These are phyloP conservation scores for Oryza meyeriana DNA, from an alignment of 176 grass and related monocot species.

Conservation along the genomic window DNA sequence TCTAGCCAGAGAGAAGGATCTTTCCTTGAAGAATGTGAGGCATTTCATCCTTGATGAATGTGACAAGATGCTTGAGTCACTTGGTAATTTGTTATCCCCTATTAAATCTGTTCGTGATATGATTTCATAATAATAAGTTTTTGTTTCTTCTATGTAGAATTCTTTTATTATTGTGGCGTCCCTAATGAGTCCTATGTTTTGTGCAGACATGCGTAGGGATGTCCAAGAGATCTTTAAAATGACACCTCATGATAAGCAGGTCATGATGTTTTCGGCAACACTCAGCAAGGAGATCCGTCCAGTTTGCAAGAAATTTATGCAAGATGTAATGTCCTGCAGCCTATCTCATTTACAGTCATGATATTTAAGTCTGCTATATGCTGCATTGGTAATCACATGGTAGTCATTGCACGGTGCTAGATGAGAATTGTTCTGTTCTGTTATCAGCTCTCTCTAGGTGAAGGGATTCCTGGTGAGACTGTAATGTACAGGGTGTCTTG, in stretches of 20 bases:
- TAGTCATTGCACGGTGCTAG: not conserved
- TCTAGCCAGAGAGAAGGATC: conserved; percentile 86
- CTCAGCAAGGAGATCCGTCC: conserved; percentile 98
- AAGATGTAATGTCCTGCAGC: conserved; percentile 93
- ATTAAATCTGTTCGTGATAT: not conserved
- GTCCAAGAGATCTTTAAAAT: conserved; percentile 99
- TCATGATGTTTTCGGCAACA: conserved; percentile 99
- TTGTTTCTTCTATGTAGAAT: not conserved
- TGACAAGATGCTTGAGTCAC: conserved; percentile 97
- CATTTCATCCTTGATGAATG: conserved; percentile 99
- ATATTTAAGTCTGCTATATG: conserved; percentile 42
- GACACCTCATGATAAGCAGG: conserved; percentile 99
- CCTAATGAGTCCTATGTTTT: conserved; percentile 20
- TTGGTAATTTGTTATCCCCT: conserved; percentile 53
- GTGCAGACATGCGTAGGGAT: conserved; percentile 93
- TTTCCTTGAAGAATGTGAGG: conserved; percentile 97
- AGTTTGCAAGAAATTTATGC: conserved; percentile 98
- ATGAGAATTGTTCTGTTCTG: not conserved
- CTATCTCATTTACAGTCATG: conserved; percentile 56
- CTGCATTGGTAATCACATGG: not conserved
- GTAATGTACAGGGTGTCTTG: not conserved
- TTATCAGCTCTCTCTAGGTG: not conserved
- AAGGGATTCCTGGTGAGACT: not conserved
- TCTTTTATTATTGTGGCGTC: not conserved
- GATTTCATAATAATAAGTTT: not conserved